Base-by-base conservation (phyloP, 2,329 filamentous ascomycete genomes). In the Aspergillus sp. region DNA sequence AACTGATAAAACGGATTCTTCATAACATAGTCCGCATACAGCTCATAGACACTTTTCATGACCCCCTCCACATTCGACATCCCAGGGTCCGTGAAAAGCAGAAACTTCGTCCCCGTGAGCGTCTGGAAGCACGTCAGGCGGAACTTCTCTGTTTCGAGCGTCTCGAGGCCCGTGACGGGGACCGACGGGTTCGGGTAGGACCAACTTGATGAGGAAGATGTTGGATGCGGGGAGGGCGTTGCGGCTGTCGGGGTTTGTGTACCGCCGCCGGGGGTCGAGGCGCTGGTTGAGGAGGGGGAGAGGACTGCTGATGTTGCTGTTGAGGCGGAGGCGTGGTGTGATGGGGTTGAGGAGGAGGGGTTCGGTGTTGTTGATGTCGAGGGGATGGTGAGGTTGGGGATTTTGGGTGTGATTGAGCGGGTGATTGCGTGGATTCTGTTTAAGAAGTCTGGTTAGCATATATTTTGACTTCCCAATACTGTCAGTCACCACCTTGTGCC, bases 1-100 rank as follows among this genome's bases (percentile, higher is more conserved):
- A 97, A 84, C 73, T 95, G 93, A 80, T 98, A 98, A 75, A 99
- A 99, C 1, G 95, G 95, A 77, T 99, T 99, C 84, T 98, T 99
- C 92, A 97, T 98, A 69, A 99, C 95, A 76, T 92, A 98, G 78
- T 99, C 95, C 54, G 92, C 87, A 81, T 98, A 99, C 56, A 98
- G 81, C 76, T 98, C 95, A 77, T 99, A 98, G 71, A 97, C 89
- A 76, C 88, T 90, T 74, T 88, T 85, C 69, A 97, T 89, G 49
- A 94, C 90, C 13, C 87, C 84, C 71, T 98, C 95, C 45, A 96
- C 89, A 72, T 96, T 96, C 28, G 68, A 87, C 81, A 96, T 93
- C 66, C 92, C 87, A 17, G 89, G 89, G 78, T 98, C 95, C 59
- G 95, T 97, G 76, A 99, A 97, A 58, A 99, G 84, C 45, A 99